Conservation (phyloP, 108 stramenopile species). For the Cyclostephanos tholiformis region DNA sequence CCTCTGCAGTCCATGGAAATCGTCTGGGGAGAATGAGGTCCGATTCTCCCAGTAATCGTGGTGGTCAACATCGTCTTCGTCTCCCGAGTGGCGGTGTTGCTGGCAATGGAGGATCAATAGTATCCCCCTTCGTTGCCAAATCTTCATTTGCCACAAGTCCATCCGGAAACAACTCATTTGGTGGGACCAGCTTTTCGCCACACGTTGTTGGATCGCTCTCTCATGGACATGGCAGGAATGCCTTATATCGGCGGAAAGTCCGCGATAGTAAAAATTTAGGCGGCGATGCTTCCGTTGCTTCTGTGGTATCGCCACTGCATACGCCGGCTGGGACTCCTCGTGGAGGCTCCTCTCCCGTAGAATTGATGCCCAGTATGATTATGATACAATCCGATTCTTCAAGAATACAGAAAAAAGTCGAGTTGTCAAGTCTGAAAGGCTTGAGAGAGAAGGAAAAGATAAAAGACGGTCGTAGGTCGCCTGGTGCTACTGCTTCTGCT, state of each 20-base stretch:
- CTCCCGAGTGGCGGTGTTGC: conserved; percentile 7
- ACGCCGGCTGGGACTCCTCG: conserved; percentile 31
- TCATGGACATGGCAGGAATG: conserved; percentile 61
- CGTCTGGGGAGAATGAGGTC: conserved; percentile 11
- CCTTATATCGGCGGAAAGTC: conserved; percentile 47
- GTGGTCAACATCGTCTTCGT: conserved; percentile 16
- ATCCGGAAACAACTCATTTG: conserved; percentile 28
- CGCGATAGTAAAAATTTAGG: conserved; percentile 22
- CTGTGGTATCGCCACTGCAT: conserved; percentile 13
- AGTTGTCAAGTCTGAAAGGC: conserved; percentile 8
- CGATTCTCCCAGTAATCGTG: conserved; percentile 10
- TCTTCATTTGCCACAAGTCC: conserved; percentile 35
- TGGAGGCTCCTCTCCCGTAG: conserved; percentile 42
- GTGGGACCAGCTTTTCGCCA: conserved; percentile 19
- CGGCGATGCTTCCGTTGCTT: conserved; percentile 6
- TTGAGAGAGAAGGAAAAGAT: not conserved
- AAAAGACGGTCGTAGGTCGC: not conserved
- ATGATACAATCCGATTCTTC: conserved; percentile 12
- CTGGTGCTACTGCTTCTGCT: not conserved
- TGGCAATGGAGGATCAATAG: conserved; percentile 13
- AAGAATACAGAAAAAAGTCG: conserved; percentile 6
- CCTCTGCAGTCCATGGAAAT: not conserved
- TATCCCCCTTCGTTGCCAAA: conserved; percentile 14
- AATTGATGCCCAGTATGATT: conserved; percentile 1
- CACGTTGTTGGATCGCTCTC: conserved; percentile 44